These are phyloP conservation scores for Acorus gramineus DNA, from an alignment of 106 monocot genomes.

Conservation along the genomic window DNA sequence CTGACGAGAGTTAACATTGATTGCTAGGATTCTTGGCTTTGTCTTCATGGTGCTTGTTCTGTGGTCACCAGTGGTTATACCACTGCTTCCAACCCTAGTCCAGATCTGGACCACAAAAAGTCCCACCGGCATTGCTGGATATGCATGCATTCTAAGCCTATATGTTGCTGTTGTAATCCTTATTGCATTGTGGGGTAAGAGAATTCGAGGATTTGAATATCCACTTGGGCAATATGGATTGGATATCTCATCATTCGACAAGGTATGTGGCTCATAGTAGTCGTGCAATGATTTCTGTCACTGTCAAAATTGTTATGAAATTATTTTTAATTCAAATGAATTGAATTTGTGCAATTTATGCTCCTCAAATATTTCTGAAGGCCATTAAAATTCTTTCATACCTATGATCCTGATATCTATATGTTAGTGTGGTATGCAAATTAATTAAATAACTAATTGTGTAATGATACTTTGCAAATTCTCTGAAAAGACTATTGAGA, in stretches of 20 bases:
- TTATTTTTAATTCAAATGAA: no score
- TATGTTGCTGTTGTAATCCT: constrained; percentile 62
- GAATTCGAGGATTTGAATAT: constrained; percentile 81
- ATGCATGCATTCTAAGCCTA: constrained; percentile 55
- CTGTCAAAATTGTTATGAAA: not conserved
- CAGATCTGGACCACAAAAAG: constrained; percentile 57
- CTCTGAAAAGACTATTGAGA: no score
- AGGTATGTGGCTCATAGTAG: constrained; percentile 36
- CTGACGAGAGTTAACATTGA: not conserved
- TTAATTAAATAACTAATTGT: no score
- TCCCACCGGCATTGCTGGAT: constrained; percentile 50
- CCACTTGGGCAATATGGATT: constrained; percentile 87
- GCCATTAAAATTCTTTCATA: no score
- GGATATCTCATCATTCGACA: constrained; percentile 28
- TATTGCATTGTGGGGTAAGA: constrained; percentile 85
- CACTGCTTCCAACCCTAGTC: constrained; percentile 72
- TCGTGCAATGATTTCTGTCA: not conserved
- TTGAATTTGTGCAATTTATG: not conserved
- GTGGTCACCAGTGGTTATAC: constrained; percentile 95
- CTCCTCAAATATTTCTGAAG: no score
- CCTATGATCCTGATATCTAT: no score
- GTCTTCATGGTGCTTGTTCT: constrained; percentile 66
- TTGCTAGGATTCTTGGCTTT: constrained; percentile 69
- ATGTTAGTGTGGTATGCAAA: no score
- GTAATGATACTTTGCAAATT: no score